These are phyloP conservation scores for Calonectria ilicicola DNA, from an alignment of 2,329 filamentous ascomycete species.

Conservation along the genomic window DNA sequence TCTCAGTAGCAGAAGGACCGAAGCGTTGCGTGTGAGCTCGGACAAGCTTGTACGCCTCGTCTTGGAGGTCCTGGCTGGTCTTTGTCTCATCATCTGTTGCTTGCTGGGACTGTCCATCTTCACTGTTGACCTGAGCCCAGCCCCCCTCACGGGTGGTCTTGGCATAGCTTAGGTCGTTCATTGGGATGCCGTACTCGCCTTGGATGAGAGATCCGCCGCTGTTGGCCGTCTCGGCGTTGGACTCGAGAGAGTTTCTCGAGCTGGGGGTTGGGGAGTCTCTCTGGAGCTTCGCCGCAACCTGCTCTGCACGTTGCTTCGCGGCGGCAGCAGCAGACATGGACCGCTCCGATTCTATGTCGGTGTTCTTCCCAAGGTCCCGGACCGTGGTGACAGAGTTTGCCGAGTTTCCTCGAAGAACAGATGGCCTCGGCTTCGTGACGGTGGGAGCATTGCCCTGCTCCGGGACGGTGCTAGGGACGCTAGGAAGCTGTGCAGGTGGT, in stretches of 20 bases:
- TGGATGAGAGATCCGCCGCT: slow-evolving; percentile 42
- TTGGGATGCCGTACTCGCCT: slow-evolving; percentile 44
- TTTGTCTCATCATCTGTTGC: slow-evolving; percentile 15
- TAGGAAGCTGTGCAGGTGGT: slow-evolving; percentile 34
- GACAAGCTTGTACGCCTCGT: slow-evolving; percentile 57
- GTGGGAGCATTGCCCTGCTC: slow-evolving; percentile 26
- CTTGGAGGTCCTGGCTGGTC: slow-evolving; percentile 29
- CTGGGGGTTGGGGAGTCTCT: slow-evolving; percentile 48
- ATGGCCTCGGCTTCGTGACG: slow-evolving; percentile 51
- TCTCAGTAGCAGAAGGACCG: slow-evolving; percentile 10
- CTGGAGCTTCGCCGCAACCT: slow-evolving; percentile 55
- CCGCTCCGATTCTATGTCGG: slow-evolving; percentile 42
- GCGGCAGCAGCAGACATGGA: slow-evolving; percentile 46
- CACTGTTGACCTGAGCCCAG: not conserved
- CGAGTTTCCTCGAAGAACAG: slow-evolving; percentile 57
- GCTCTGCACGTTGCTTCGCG: slow-evolving; percentile 52
- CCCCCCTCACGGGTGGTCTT: not conserved
- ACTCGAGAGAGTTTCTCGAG: slow-evolving; percentile 53
- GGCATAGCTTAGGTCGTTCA: slow-evolving; percentile 45
- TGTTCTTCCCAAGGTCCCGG: slow-evolving; percentile 40
- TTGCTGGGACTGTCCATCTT: not conserved
- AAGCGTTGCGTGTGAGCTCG: slow-evolving; percentile 53
- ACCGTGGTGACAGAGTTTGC: slow-evolving; percentile 51
- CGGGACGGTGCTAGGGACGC: slow-evolving; percentile 24
- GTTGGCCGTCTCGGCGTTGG: slow-evolving; percentile 45